Base-by-base conservation (phyloP, 768 basidiomycete genomes). In the Tylopilus balloui region DNA sequence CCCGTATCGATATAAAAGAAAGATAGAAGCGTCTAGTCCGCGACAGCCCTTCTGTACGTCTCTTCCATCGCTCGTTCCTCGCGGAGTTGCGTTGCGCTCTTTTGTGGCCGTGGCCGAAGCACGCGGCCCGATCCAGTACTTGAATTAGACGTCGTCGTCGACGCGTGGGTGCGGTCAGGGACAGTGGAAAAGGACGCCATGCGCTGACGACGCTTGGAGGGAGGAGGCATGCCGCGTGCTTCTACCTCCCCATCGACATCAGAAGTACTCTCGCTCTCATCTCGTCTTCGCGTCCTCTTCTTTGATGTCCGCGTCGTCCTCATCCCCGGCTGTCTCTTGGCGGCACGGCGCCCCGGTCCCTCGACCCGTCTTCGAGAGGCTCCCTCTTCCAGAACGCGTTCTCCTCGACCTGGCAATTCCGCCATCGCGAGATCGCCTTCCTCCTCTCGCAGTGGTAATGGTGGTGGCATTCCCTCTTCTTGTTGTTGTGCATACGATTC, bases 51-150 rank as follows among this genome's bases (percentile, higher is more conserved):
- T 58, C 70, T 65, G 56, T 69, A 80, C 17, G 77, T 78, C 31
- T 70, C 70, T 66, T 83, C 82, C 60, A 63, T 61, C 53, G 74
- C 73, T 53, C 60, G 64, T 58, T 81, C 81, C 61, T 75, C 72
- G 59, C 73, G 65, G 29, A 76, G 48, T 58, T 76, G 70, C 38
- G 73, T 72, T 42, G 71, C 66, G 43, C 71, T 78, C 69, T 84
- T 88, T 51, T 72, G 65, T 23, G 60, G 61, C 28, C 86, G 78
- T 39, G 84, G 77, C 23, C 87, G 76, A 54, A 88, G 71, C 21
- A 77, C 78, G 38, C 84, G 74, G 38, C 72, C 73, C 32, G 72
- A 51, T 29, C 66, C 60, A 53, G 69, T 53, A 27, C 41, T 47
- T 41, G 57, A 25, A 36, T 32, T 32, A 25, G 58, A 14, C 13